These are phyloP conservation scores for Diaporthe australafricana DNA, from an alignment of 2,329 filamentous ascomycete species.

Conservation along the genomic window DNA sequence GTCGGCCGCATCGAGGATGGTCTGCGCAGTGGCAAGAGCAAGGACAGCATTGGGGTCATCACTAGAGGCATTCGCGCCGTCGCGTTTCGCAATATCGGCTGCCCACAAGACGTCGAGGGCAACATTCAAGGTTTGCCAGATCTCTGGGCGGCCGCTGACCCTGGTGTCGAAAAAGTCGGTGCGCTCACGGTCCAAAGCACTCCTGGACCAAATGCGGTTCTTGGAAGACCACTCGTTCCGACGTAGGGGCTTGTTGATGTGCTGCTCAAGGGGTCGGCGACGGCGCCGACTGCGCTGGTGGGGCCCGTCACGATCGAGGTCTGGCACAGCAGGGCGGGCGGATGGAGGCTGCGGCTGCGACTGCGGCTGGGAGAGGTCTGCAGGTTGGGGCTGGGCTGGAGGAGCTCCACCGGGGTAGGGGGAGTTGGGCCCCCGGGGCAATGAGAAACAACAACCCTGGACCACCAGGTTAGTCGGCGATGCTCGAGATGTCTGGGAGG, in stretches of 20 bases:
- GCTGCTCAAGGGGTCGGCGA: constrained; percentile 64
- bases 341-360: constrained; percentile 3
- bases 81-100: constrained; percentile 50
- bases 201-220: constrained; percentile 76
- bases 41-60: constrained; percentile 51
- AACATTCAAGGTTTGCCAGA: constrained; percentile 81
- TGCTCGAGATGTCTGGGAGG: neutral
- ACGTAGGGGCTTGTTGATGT: constrained; percentile 77
- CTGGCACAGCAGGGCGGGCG: constrained; percentile 38
- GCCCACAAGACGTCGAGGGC: constrained; percentile 77
- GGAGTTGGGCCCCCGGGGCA: constrained; percentile 62
- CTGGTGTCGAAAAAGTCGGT: constrained; percentile 91
- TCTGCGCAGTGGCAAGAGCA: constrained; percentile 77
- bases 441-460: constrained; percentile 71
- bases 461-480: neutral
- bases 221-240: constrained; percentile 74
- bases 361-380: constrained; percentile 11
- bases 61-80: constrained; percentile 35
- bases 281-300: constrained; percentile 48
- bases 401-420: constrained; percentile 61
- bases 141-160: constrained; percentile 79
- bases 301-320: constrained; percentile 37
- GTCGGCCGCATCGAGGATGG: constrained; percentile 81
- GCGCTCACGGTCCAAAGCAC: constrained; percentile 76
- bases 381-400: constrained; percentile 4